Conservation (phyloP, 1,284 basidiomycete genomes). For the Pyrrhoderma lamaoense region DNA sequence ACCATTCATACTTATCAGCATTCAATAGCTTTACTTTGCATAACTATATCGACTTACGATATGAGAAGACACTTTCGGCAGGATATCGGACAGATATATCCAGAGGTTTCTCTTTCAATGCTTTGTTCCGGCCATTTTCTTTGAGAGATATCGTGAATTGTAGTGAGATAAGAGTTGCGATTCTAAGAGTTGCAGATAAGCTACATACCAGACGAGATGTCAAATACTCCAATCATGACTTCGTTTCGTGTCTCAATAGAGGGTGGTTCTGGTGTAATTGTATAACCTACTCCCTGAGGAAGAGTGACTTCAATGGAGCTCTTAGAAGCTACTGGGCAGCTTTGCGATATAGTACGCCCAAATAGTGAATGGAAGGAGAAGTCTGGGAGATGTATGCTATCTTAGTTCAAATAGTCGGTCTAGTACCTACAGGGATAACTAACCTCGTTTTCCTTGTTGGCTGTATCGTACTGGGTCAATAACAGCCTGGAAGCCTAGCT, state of each 20-base stretch:
- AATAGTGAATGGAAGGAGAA: conserved; percentile 78
- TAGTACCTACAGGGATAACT: conserved; percentile 19
- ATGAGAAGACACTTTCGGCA: conserved; percentile 42
- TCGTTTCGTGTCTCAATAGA: conserved; percentile 21
- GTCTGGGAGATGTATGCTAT: conserved; percentile 39
- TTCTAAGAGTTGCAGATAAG: conserved; percentile 14
- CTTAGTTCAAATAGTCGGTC: not conserved
- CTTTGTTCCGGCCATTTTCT: no score
- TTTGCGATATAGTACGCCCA: conserved; percentile 52
- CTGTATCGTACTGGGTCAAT: conserved; percentile 67
- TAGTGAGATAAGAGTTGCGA: not conserved
- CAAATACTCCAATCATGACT: conserved; percentile 36
- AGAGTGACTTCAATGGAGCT: conserved; percentile 46
- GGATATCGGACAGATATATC: conserved; percentile 54
- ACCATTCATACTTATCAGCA: conserved; percentile 20
- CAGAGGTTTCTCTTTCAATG: conserved; percentile 27
- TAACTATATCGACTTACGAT: conserved; percentile 47
- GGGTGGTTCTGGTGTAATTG: conserved; percentile 44
- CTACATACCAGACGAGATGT: conserved; percentile 39
- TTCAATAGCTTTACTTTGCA: not conserved
- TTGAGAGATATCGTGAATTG: no score
- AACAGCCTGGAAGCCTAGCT: conserved; percentile 76
- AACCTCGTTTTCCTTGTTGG: conserved; percentile 49
- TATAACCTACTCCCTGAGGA: conserved; percentile 36
- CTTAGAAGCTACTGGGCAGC: conserved; percentile 52